Conservation (phyloP, 768 basidiomycete genomes). For the Mycena pura region DNA sequence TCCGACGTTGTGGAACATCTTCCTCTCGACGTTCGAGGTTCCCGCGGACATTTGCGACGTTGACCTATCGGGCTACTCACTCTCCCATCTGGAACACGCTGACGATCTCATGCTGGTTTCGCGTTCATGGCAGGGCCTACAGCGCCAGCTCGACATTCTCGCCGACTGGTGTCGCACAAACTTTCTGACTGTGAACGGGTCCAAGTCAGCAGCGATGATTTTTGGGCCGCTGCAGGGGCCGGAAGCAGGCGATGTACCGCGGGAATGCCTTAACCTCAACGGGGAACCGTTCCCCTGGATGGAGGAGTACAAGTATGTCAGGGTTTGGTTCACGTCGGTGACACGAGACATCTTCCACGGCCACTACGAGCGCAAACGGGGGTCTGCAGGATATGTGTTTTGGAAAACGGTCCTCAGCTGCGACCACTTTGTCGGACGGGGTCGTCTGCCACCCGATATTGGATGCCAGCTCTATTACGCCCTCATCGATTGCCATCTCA, state of each 20-base stretch:
- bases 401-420: neutral
- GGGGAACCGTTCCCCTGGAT: neutral
- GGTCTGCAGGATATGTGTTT: neutral
- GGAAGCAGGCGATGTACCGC: neutral
- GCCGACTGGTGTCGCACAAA: slow-evolving; percentile 25
- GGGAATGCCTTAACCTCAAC: neutral
- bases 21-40: neutral
- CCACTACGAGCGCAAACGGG: slow-evolving; percentile 10
- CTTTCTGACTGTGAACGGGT: slow-evolving; percentile 24
- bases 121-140: slow-evolving; percentile 19
- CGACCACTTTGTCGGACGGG: slow-evolving; percentile 1
- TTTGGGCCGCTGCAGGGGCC: slow-evolving; percentile 25
- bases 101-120: slow-evolving; percentile 29
- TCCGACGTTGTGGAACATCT: slow-evolving; percentile 13
- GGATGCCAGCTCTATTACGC: slow-evolving; percentile 21
- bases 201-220: slow-evolving; percentile 25
- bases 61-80: neutral
- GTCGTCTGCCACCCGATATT: neutral
- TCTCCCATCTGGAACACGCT: slow-evolving; percentile 33
- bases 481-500: slow-evolving; percentile 24
- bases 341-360: slow-evolving; percentile 5
- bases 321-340: slow-evolving; percentile 8
- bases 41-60: slow-evolving; percentile 12
- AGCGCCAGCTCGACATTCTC: slow-evolving; percentile 22
- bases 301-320: slow-evolving; percentile 17